Conservation (phyloP, 2,329 filamentous ascomycete species). For the Hymenoscyphus infarciens region DNA sequence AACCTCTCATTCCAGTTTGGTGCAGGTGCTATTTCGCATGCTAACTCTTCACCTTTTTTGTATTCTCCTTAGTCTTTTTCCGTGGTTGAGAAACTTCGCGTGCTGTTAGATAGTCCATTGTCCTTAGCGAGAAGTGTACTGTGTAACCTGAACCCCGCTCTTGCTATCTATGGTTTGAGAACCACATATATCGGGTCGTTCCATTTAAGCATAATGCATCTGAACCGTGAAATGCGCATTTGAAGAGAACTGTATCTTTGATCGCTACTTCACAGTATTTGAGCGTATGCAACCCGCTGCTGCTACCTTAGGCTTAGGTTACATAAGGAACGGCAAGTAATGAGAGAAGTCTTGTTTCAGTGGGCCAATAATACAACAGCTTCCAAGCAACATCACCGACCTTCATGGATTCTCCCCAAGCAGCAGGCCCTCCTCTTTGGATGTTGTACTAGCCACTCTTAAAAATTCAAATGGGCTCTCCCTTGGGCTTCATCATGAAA, state of each 20-base stretch:
- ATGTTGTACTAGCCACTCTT: not conserved
- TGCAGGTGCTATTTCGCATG: too few species aligned
- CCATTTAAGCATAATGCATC: not conserved
- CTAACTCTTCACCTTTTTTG: too few species aligned
- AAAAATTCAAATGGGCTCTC: not conserved
- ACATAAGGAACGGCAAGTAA: not conserved
- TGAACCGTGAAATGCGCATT: too few species aligned
- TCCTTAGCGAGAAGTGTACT: not conserved
- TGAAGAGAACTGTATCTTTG: too few species aligned
- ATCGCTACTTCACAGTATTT: not conserved
- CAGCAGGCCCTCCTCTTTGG: not conserved
- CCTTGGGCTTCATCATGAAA: not conserved
- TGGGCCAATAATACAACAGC: not conserved
- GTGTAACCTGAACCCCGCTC: not conserved
- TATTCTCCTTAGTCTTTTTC: not conserved
- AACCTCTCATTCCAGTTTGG: too few species aligned
- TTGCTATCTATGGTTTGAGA: too few species aligned
- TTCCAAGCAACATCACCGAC: not conserved
- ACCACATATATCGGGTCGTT: not conserved
- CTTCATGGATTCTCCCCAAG: not conserved
- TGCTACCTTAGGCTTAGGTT: not conserved
- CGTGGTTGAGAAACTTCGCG: not conserved
- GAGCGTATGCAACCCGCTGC: not conserved
- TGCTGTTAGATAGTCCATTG: not conserved
- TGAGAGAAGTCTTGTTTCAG: not conserved